phyloP scores from a whole-genome alignment of 2,329 filamentous ascomycete genomes.

The Xylaria sp. region DNA sequence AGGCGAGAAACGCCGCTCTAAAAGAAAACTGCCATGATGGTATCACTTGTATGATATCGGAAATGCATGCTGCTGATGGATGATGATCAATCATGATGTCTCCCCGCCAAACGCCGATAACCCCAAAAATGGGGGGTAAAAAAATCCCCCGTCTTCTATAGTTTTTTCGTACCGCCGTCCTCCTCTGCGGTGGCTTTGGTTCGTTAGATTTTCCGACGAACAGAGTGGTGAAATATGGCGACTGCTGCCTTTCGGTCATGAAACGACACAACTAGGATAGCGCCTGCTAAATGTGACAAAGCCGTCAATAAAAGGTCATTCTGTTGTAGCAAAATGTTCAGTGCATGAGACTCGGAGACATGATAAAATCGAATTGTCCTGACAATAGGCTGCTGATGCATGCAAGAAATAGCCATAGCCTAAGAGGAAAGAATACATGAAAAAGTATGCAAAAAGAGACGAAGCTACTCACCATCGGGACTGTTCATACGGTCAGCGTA shows the following conservation, averaged over 20 bases:
- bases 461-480: conserved; percentile 16
- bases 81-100: conserved; percentile 1
- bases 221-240: not conserved
- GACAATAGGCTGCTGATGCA: too few species aligned
- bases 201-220: not conserved
- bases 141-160: too few species aligned
- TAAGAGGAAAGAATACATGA: too few species aligned
- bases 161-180: too few species aligned
- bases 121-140: too few species aligned
- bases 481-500: conserved; percentile 11
- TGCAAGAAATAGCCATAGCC: too few species aligned
- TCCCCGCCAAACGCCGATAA: conserved; percentile 1
- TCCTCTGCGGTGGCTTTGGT: not conserved
- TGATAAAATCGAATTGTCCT: not conserved
- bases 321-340: conserved; percentile 19
- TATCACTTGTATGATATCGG: conserved; percentile 37
- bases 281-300: conserved; percentile 30
- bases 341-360: not conserved
- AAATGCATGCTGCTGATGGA: conserved; percentile 18
- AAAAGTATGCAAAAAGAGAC: conserved; percentile 2
- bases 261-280: conserved; percentile 35
- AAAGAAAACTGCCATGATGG: conserved; percentile 22
- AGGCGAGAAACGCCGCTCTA: not conserved
- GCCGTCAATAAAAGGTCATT: conserved; percentile 31
- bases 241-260: conserved; percentile 22